Conservation (phyloP, 441 rosid genomes). For the Populus tomentosa region DNA sequence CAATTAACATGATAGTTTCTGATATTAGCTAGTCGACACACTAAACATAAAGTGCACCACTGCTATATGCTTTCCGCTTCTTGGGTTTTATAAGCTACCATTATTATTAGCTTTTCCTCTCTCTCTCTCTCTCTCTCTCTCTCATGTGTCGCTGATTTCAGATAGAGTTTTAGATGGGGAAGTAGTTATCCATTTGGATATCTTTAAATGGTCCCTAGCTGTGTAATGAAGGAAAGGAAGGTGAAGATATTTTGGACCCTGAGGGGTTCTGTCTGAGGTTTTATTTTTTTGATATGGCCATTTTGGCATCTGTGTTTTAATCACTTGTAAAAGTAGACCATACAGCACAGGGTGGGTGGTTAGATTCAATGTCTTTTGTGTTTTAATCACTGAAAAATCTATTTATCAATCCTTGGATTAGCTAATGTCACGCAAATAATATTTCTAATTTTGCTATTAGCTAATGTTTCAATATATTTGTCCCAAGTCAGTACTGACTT, state of each 20-base stretch:
- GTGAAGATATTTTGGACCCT: conserved; percentile 20
- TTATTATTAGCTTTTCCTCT: conserved; percentile 4
- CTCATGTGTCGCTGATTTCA: conserved; percentile 4
- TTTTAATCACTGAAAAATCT: conserved; percentile 11
- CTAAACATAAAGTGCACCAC: background rate
- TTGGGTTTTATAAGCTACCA: conserved; percentile 2
- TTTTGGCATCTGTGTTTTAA: conserved; percentile 15
- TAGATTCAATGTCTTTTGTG: conserved; percentile 7
- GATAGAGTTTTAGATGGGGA: background rate
- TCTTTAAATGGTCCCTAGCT: conserved; percentile 27
- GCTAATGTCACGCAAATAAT: background rate
- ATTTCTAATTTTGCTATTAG: background rate
- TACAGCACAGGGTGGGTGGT: background rate
- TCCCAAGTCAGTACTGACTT: background rate
- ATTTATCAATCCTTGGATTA: conserved; percentile 8
- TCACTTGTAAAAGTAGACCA: conserved; percentile 13
- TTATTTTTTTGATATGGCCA: conserved; percentile 11
- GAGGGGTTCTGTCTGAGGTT: conserved; percentile 17
- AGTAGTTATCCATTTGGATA: conserved; percentile 14
- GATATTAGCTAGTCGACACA: background rate
- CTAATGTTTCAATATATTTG: background rate
- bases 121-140: background rate
- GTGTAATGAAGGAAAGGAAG: conserved; percentile 20
- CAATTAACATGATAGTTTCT: conserved; percentile 19
- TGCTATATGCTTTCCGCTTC: background rate